Base-by-base conservation (phyloP, 495 filamentous ascomycete genomes). In the Penicillium goetzii region DNA sequence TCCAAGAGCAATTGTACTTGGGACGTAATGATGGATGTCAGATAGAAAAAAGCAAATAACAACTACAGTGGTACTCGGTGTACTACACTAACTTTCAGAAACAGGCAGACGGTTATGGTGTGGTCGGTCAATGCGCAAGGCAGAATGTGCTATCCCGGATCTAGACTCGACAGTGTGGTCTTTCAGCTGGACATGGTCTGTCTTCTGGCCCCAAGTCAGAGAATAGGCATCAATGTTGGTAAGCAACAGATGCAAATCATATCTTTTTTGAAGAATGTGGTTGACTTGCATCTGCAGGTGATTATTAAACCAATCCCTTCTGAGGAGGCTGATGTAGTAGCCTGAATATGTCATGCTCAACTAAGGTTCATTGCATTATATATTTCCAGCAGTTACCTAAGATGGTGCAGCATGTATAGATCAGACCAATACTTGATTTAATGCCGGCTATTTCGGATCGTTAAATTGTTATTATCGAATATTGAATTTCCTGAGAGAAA, bases 121-220 rank as follows among this genome's bases (percentile, higher is more conserved):
- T 61, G 49, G 43, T 52, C 28, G 66, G 63, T 28, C 68, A 30
- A 63, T 64, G 68, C 68, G 66, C 68, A 66, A 71, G 68, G 68
- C 68, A 62, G 63, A 68, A n/a, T 34, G 32, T 51, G 50, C 61
- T 36, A 61, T 58, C 49, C 43, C 41, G 7, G 26, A 49, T 64
- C n/a, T 36, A 51, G 62, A 15, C 28, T 47, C 50, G 59, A 56
- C 51, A 51, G 47, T 21, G 63, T 62, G 14, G 17, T 26, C 5
- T 45, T 47, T 60, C 68, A 65, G 62, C 68, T 63, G 65, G 54
- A 51, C 56, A 66, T 57, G 66, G 59, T n/a, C n/a, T n/a, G 33
- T 56, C 17, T 19, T 63, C 33, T 21, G 45, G 50, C 21, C 19
- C 19, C 21, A 12, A 41, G 40, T 52, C 11, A n/a, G 8, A 28